A percentile compares a stretch with the other conserved stretches of the same genome.
Conservation (phyloP, 306 rosid species). For the Castanopsis chinensis region DNA sequence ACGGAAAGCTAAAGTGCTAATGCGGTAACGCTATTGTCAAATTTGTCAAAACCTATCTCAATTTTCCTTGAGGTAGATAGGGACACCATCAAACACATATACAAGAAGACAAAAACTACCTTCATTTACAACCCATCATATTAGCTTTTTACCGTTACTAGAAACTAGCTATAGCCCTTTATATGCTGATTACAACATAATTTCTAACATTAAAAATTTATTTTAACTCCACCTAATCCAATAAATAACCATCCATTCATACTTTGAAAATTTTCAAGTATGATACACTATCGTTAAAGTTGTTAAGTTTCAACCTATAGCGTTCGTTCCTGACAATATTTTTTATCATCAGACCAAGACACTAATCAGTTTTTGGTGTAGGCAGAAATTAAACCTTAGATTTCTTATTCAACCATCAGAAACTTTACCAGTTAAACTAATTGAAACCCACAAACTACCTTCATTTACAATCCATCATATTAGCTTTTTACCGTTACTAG, state of each 20-base stretch:
- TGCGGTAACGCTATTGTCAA: background rate
- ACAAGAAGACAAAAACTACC: background rate
- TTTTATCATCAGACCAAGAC: too few relatives aligned
- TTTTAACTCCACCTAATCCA: too few relatives aligned
- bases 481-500: background rate
- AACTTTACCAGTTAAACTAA: too few relatives aligned
- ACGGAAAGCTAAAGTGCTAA: background rate
- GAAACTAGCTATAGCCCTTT: background rate
- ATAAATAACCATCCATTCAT: background rate
- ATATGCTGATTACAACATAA: background rate
- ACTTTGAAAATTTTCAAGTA: background rate
- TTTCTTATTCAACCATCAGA: too few relatives aligned
- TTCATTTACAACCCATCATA: background rate
- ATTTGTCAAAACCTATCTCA: background rate
- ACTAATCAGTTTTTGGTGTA: too few relatives aligned
- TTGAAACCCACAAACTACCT: too few relatives aligned
- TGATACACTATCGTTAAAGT: too few relatives aligned
- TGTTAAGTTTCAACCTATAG: too few relatives aligned
- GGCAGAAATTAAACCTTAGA: too few relatives aligned
- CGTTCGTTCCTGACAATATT: too few relatives aligned
- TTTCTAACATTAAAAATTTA: too few relatives aligned
- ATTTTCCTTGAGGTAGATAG: background rate
- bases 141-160: background rate
- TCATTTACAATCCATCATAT: background rate
- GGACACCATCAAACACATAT: background rate